Conservation (phyloP, 2,329 filamentous ascomycete species). For the Fusarium buharicum region DNA sequence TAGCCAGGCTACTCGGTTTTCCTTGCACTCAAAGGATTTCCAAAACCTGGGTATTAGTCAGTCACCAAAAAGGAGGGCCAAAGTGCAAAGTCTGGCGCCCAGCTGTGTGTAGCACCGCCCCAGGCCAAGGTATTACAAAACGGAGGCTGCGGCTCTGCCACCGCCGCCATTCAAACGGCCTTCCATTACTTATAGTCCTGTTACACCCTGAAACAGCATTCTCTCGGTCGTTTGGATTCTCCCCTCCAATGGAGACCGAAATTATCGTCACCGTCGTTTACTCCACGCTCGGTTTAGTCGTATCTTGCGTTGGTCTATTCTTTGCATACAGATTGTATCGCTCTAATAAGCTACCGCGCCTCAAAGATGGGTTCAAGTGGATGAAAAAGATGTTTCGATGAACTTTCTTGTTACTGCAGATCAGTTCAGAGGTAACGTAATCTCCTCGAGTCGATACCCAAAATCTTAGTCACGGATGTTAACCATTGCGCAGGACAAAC, state of each 20-base stretch:
- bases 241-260: conserved; percentile 5
- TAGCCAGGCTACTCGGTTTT: too few relatives aligned
- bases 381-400: neutral
- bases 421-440: neutral
- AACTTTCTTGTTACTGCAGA: neutral
- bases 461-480: too few relatives aligned
- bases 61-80: too few relatives aligned
- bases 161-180: neutral
- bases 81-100: too few relatives aligned
- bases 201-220: neutral
- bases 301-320: neutral
- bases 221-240: neutral
- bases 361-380: neutral
- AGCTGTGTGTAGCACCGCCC: too few relatives aligned
- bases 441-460: neutral
- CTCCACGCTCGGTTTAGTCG: neutral
- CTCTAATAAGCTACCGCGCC: neutral
- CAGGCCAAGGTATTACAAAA: neutral
- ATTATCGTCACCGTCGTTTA: conserved; percentile 1
- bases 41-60: too few relatives aligned
- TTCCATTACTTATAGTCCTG: neutral
- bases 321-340: neutral
- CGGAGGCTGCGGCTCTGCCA: neutral
- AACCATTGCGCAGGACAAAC: too few relatives aligned
- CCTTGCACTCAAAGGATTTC: too few relatives aligned